A percentile compares a stretch with the other conserved stretches of the same genome.
Conservation (phyloP, 2,329 filamentous ascomycete species). For the Coniochaeta ligniaria region DNA sequence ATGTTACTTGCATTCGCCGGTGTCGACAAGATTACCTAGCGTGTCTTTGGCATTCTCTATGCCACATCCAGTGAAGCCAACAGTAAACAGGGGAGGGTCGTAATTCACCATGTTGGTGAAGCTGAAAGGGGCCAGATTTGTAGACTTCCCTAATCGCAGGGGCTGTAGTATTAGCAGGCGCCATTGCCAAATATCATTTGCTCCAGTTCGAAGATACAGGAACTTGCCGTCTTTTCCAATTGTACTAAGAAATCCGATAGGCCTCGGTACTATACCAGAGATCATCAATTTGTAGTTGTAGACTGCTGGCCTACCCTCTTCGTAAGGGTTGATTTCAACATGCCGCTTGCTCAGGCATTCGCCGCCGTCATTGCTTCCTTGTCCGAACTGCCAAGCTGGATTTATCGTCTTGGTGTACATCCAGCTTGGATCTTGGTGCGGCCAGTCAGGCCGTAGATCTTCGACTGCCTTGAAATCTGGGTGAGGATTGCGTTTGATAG, state of each 20-base stretch:
- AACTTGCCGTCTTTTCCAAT: no score
- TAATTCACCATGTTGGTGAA: slow-evolving; percentile 63
- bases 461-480: background rate
- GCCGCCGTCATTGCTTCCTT: background rate
- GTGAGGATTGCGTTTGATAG: background rate
- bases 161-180: no score
- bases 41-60: slow-evolving; percentile 47
- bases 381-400: no score
- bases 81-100: slow-evolving; percentile 60
- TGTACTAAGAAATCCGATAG: slow-evolving; percentile 30
- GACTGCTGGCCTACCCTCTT: slow-evolving; percentile 42
- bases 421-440: background rate
- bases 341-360: slow-evolving; percentile 23
- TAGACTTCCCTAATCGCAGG: slow-evolving; percentile 24
- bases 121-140: slow-evolving; percentile 60
- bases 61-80: slow-evolving; percentile 14
- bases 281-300: slow-evolving; percentile 62
- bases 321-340: slow-evolving; percentile 55
- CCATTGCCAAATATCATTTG: no score
- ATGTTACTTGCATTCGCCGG: slow-evolving; percentile 41
- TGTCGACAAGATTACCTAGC: slow-evolving; percentile 52
- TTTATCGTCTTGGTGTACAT: no score
- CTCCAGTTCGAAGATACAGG: no score
- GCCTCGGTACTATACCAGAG: slow-evolving; percentile 54
- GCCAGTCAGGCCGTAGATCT: background rate